A percentile compares a stretch with the other conserved stretches of the same genome.
phyloP scores from a whole-genome alignment of 805 yeast genomes.

The Naumovozyma baii region DNA sequence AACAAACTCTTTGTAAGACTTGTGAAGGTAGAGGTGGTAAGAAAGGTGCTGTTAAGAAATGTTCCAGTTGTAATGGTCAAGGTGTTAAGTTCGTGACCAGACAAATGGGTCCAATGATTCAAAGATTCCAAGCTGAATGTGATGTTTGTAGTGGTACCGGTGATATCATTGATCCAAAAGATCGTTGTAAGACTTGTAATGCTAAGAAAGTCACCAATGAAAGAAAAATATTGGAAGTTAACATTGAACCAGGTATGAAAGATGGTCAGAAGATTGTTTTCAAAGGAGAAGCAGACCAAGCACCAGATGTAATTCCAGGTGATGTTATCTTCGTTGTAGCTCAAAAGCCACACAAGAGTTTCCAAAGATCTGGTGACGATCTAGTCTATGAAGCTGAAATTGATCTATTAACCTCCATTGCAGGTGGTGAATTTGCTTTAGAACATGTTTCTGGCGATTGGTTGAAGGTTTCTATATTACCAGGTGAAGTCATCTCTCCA shows the following conservation, averaged over 20 bases:
- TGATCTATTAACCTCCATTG: conserved; percentile 87
- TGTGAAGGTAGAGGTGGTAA: conserved; percentile 98
- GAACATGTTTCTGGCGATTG: conserved; percentile 89
- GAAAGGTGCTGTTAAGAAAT: conserved; percentile 77
- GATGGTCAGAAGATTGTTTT: conserved; percentile 87
- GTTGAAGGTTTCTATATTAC: conserved; percentile 69
- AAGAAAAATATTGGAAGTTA: conserved; percentile 88
- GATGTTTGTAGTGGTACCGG: conserved; percentile 89
- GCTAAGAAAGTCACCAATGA: conserved; percentile 85
- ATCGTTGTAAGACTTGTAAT: conserved; percentile 75
- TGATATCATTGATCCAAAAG: conserved; percentile 75
- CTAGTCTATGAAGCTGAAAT: conserved; percentile 75
- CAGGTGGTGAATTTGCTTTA: conserved; percentile 87
- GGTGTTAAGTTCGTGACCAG: conserved; percentile 89
- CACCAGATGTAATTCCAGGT: conserved; percentile 90
- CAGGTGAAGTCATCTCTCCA: conserved; percentile 91
- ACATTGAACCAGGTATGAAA: conserved; percentile 94
- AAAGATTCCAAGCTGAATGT: conserved; percentile 93
- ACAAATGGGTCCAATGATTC: conserved; percentile 99
- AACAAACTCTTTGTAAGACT: conserved; percentile 75
- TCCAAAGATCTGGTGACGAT: conserved; percentile 85
- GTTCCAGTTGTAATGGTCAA: conserved; percentile 80
- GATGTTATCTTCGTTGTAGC: conserved; percentile 89
- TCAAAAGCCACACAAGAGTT: conserved; percentile 76
- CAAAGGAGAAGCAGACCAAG: conserved; percentile 96